A percentile compares a stretch with the other conserved stretches of the same genome.
These are phyloP conservation scores for Pisolithus albus DNA, from an alignment of 768 basidiomycete species.

Conservation along the genomic window DNA sequence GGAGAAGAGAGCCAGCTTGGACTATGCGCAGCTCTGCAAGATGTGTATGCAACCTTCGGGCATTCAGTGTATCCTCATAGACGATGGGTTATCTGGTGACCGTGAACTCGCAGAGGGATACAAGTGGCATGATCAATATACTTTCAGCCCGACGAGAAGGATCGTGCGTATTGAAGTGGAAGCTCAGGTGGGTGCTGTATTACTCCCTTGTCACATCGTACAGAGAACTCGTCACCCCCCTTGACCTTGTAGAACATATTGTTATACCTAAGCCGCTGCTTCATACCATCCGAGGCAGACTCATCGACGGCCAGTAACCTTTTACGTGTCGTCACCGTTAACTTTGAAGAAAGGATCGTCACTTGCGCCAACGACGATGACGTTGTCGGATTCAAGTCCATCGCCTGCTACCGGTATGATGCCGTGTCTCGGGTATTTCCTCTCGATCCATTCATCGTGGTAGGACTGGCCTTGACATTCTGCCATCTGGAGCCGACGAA, in stretches of 20 bases:
- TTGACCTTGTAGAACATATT: slow-evolving; percentile 7
- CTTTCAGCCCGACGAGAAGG: slow-evolving; percentile 44
- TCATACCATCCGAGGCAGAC: slow-evolving; percentile 1
- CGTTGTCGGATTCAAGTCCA: slow-evolving; percentile 69
- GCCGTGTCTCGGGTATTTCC: neutral
- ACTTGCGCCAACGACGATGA: slow-evolving; percentile 35
- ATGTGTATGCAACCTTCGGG: slow-evolving; percentile 45
- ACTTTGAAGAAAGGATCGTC: slow-evolving; percentile 32
- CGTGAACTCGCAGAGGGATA: slow-evolving; percentile 42
- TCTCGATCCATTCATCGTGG: neutral
- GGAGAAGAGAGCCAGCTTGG: slow-evolving; percentile 31
- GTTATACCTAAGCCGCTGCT: slow-evolving; percentile 12
- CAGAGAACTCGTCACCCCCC: neutral
- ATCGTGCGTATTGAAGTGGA: slow-evolving; percentile 64
- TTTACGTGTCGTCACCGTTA: slow-evolving; percentile 25
- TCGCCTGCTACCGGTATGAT: slow-evolving; percentile 54
- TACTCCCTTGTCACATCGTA: neutral
- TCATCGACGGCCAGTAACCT: slow-evolving; percentile 8
- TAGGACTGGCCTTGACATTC: slow-evolving; percentile 61
- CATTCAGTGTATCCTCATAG: slow-evolving; percentile 67
- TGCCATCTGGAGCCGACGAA: slow-evolving; percentile 19
- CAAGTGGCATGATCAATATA: slow-evolving; percentile 59
- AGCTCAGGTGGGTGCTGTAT: slow-evolving; percentile 49
- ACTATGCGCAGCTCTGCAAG: slow-evolving; percentile 54
- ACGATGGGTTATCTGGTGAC: slow-evolving; percentile 58